Conservation (phyloP, 2,329 filamentous ascomycete species). For the Sporothrix pseudoabietina region DNA sequence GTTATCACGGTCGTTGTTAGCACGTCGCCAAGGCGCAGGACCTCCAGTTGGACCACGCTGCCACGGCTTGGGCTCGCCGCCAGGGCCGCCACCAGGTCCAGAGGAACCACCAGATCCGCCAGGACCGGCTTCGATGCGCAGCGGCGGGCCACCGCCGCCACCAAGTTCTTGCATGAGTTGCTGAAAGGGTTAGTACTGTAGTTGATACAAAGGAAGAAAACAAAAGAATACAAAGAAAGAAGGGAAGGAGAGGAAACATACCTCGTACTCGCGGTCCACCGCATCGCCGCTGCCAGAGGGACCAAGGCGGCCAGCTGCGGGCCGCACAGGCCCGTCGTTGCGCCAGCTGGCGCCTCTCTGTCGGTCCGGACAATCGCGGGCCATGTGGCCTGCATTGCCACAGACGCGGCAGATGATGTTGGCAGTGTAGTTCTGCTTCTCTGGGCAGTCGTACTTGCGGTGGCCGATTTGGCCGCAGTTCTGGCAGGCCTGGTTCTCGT, state of each 20-base stretch:
- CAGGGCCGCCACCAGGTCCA: constrained; percentile 64
- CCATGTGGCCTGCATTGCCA: constrained; percentile 98
- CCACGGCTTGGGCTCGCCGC: constrained; percentile 74
- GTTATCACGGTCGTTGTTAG: constrained; percentile 53
- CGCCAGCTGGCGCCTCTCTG: constrained; percentile 91
- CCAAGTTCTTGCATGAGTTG: constrained; percentile 98
- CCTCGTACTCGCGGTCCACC: constrained; percentile 93
- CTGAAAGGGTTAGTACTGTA: constrained; percentile 46
- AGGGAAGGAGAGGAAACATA: constrained; percentile 49
- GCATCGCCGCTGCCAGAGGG: constrained; percentile 67
- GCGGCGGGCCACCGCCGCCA: constrained; percentile 70
- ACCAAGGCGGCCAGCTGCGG: constrained; percentile 67
- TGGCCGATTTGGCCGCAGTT: constrained; percentile 99
- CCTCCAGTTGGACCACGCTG: constrained; percentile 82
- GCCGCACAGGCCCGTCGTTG: constrained; percentile 65
- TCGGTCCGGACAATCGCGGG: constrained; percentile 92
- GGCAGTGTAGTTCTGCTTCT: constrained; percentile 97
- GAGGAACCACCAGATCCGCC: constrained; percentile 50
- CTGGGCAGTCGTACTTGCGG: constrained; percentile 97
- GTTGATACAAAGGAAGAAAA: background rate
- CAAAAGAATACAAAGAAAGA: background rate
- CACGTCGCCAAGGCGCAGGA: constrained; percentile 76
- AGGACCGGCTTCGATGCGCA: constrained; percentile 84
- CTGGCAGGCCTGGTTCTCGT: constrained; percentile 98
- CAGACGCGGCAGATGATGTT: constrained; percentile 99